Percentiles rank a stretch among this genome's conserved stretches.
Evolutionary conservation across 1,284 basidiomycete genomes (phyloP).

Genomic region (Cystobasidium sp.): DNA sequence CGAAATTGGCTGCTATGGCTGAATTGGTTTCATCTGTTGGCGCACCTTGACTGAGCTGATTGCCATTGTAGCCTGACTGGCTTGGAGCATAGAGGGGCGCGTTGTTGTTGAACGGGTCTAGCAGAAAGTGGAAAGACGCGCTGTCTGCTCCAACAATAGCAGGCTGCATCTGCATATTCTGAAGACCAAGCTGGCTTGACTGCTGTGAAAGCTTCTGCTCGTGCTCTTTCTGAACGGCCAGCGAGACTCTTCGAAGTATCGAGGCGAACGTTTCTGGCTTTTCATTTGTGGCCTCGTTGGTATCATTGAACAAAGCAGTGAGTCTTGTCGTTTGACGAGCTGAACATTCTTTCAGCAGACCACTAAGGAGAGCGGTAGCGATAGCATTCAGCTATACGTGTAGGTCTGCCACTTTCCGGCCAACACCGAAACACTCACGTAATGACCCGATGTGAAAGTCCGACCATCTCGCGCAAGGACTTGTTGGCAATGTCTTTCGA

Average conservation of each 20-base stretch:
- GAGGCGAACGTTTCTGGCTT: slow-evolving; percentile 29
- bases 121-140: slow-evolving; percentile 14
- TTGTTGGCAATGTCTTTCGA: slow-evolving; percentile 33
- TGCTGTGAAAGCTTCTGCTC: slow-evolving; percentile 4
- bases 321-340: slow-evolving; percentile 12
- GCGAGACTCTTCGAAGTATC: slow-evolving; percentile 10
- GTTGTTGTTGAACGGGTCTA: slow-evolving; percentile 3
- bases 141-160: slow-evolving; percentile 21
- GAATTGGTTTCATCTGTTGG: slow-evolving; percentile 11
- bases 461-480: slow-evolving; percentile 25
- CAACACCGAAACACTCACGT: neutral
- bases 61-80: neutral
- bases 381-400: too few species aligned
- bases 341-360: slow-evolving; percentile 20
- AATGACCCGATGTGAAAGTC: slow-evolving; percentile 9
- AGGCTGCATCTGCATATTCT: slow-evolving; percentile 6
- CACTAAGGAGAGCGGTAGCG: neutral
- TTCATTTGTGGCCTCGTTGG: neutral
- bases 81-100: slow-evolving; percentile 5
- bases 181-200: neutral
- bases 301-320: neutral
- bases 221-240: slow-evolving; percentile 21
- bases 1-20: slow-evolving; percentile 19
- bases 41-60: neutral
- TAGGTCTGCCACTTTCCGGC: neutral